phyloP scores from a whole-genome alignment of 495 filamentous ascomycete species.

The Friedmanniomyces endolithicus region DNA sequence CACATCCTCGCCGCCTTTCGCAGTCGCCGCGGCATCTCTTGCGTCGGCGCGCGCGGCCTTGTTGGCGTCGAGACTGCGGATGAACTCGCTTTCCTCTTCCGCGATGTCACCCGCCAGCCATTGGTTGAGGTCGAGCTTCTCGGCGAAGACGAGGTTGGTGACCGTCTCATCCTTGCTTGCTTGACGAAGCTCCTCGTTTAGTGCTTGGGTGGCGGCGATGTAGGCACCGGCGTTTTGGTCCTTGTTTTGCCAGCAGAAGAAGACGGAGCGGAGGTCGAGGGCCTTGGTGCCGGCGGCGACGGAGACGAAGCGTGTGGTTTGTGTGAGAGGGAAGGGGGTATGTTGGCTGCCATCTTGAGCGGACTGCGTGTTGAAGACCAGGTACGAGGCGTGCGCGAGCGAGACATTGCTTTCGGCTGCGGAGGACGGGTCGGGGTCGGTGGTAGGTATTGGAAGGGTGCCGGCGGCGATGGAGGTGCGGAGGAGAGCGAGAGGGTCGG shows the following conservation, averaged over 20 bases:
- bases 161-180: constrained; percentile 46
- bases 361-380: constrained; percentile 53
- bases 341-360: constrained; percentile 33
- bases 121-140: constrained; percentile 76
- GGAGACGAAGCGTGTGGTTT: constrained; percentile 70
- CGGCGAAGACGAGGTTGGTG: constrained; percentile 76
- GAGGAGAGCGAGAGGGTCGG: constrained; percentile 65
- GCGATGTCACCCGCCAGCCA: constrained; percentile 55
- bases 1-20: constrained; percentile 36
- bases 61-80: constrained; percentile 60
- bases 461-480: constrained; percentile 62
- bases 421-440: constrained; percentile 47
- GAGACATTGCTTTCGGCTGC: constrained; percentile 33
- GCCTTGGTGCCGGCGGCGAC: constrained; percentile 40
- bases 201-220: constrained; percentile 63
- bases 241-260: constrained; percentile 86
- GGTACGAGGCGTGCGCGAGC: constrained; percentile 67
- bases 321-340: constrained; percentile 55
- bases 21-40: constrained; percentile 37
- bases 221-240: constrained; percentile 80
- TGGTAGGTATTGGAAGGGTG: constrained; percentile 54
- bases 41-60: constrained; percentile 29
- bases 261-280: constrained; percentile 85
- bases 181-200: constrained; percentile 66
- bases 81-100: constrained; percentile 73